Evolutionary conservation across 805 yeast species (phyloP), one percentile per base, ranked within the genome.

Genomic region (Torulaspora indica): DNA sequence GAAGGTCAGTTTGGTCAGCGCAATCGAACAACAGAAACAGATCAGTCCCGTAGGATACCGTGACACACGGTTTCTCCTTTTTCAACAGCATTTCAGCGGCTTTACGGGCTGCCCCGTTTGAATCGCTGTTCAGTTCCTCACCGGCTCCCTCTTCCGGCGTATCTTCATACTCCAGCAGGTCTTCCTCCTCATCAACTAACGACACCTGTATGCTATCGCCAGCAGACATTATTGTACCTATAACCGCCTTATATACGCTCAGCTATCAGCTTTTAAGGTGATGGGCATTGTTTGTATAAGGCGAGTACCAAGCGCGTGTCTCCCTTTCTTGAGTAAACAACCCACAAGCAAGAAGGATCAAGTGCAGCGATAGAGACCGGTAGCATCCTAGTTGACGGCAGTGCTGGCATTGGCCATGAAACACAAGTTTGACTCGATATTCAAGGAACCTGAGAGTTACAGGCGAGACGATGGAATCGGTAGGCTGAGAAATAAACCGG

Each of bases 51-150:
- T 53, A 57, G 5, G 50, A 37, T 3, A 61, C 47, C 2, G 48
- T 25, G 6, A 58, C 49, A 27, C 51, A 53, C 2, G 60, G 57
- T 5, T 53, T 27, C 10, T 34, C 22, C 15, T 47, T 46, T 13
- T 40, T 49, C 43, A 60, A 30, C 18, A 62, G 45, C 8, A 37
- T 17, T 40, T 48, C 49, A 1, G 66, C 66, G 5, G 58, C 61
- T 27, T 48, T 43, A 13, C 54, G 50, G 8, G 48, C 43, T 8
- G 24, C 44, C 8, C 33, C 43, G 27, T 36, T 34, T 3, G 39
- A 34, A 8, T 39, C 45, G 7, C 45, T 52, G 17, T 42, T 29
- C 5, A 46, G 40, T 6, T 47, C 48, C 8, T 42, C 38, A 9
- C 49, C 56, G 4, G 32, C 49, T 2, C 42, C 42, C n/a, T 42